A percentile compares a stretch with the other conserved stretches of the same genome.
Evolutionary conservation across 176 grass and related monocot genomes (phyloP).

Genomic region (Carex myosuroides): DNA sequence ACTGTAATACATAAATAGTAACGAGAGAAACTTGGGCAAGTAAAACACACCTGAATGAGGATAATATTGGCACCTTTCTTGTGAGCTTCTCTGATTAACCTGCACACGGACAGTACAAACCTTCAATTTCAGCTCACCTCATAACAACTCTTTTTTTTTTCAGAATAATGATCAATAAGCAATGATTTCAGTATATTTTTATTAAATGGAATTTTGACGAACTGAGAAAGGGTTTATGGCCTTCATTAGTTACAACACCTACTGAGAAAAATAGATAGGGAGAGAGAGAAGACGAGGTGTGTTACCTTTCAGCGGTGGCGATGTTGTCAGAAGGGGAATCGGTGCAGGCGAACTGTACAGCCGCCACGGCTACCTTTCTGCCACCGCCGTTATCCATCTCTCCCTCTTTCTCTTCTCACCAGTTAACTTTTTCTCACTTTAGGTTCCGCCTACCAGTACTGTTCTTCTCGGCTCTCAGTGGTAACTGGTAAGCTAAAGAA

Average conservation of each 20-base stretch:
- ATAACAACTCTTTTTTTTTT: not conserved
- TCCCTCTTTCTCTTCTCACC: not conserved
- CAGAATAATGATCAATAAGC: not conserved
- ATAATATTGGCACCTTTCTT: constrained; percentile 80
- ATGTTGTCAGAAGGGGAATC: constrained; percentile 70
- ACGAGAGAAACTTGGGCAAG: not conserved
- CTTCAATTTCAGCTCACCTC: not conserved
- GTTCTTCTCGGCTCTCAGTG: too few species aligned
- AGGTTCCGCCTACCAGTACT: too few species aligned
- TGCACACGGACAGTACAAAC: constrained; percentile 24
- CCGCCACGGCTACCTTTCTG: constrained; percentile 67
- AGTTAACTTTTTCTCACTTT: not conserved
- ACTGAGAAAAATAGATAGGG: not conserved
- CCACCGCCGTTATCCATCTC: constrained; percentile 39
- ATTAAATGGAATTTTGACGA: not conserved
- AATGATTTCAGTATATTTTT: not conserved
- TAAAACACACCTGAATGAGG: constrained; percentile 61
- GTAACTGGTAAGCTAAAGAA: too few species aligned
- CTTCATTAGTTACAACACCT: not conserved
- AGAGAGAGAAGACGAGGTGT: not conserved
- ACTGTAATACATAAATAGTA: not conserved
- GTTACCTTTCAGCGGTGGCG: constrained; percentile 72
- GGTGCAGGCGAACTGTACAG: constrained; percentile 93
- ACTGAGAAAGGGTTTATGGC: not conserved
- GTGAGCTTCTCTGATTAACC: constrained; percentile 91